Evolutionary conservation across 768 basidiomycete species (phyloP).

Genomic region (Panaeolus cyanescens): DNA sequence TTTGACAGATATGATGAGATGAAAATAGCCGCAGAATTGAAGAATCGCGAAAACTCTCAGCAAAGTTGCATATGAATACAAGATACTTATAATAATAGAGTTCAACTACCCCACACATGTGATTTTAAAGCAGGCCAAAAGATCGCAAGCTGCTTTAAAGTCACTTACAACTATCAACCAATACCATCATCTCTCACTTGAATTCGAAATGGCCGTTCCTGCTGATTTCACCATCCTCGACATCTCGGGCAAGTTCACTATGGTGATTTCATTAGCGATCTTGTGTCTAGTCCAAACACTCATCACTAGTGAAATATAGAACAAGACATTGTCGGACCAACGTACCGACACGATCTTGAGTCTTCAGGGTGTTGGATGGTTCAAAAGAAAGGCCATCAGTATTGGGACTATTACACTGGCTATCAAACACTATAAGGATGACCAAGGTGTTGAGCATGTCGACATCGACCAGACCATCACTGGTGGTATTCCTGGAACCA

Average conservation of each 20-base stretch:
- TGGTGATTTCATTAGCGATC: conserved; percentile 45
- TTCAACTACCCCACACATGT: background rate
- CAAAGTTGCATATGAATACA: background rate
- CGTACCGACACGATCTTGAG: conserved; percentile 60
- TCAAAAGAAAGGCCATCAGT: conserved; percentile 63
- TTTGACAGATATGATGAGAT: too few relatives aligned
- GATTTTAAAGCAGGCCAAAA: background rate
- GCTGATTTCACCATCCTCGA: conserved; percentile 57
- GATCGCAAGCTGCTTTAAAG: background rate
- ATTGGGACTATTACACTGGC: conserved; percentile 57
- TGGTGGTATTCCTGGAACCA: conserved; percentile 59
- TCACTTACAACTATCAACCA: background rate
- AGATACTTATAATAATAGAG: background rate
- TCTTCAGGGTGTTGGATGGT: conserved; percentile 75
- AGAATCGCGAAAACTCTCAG: background rate
- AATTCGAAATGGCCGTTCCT: conserved; percentile 62
- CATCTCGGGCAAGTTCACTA: conserved; percentile 59
- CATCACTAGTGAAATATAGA: conserved; percentile 38
- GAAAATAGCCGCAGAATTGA: background rate
- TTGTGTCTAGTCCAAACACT: background rate
- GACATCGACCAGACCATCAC: conserved; percentile 67
- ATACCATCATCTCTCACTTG: conserved; percentile 12
- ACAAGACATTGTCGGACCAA: conserved; percentile 64
- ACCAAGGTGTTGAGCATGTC: conserved; percentile 60
- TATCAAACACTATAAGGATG: conserved; percentile 68